A percentile compares a stretch with the other conserved stretches of the same genome.
These are phyloP conservation scores for Lactuca sativa DNA, from an alignment of 129 eudicot species.

Conservation along the genomic window DNA sequence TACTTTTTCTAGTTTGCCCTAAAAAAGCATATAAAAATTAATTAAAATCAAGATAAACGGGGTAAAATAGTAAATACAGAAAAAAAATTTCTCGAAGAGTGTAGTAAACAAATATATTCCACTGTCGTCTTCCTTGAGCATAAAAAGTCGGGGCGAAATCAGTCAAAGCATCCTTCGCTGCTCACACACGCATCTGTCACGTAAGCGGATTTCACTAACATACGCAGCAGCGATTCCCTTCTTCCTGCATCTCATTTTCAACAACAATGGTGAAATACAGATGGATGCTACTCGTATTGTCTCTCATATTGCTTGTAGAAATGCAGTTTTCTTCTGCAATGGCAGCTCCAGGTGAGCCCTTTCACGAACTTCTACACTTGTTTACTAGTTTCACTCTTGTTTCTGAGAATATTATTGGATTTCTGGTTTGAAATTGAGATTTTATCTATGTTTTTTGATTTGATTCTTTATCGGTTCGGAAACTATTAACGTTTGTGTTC, in stretches of 20 bases:
- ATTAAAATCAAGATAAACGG: neutral
- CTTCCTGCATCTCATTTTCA: slow-evolving; percentile 21
- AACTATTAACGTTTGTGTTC: slow-evolving; percentile 10
- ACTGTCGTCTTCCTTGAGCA: slow-evolving; percentile 26
- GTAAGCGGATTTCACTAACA: slow-evolving; percentile 20
- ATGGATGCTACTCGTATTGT: slow-evolving; percentile 23
- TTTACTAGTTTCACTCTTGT: slow-evolving; percentile 12
- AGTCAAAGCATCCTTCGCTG: slow-evolving; percentile 33
- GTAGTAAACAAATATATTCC: slow-evolving; percentile 12
- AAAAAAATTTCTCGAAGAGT: neutral
- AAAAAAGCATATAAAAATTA: neutral
- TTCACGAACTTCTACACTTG: neutral
- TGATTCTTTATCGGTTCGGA: slow-evolving; percentile 4
- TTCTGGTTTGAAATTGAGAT: slow-evolving; percentile 8
- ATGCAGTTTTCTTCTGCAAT: slow-evolving; percentile 44
- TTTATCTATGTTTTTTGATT: neutral
- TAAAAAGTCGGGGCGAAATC: slow-evolving; percentile 21
- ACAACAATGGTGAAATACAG: slow-evolving; percentile 34
- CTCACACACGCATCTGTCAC: slow-evolving; percentile 21
- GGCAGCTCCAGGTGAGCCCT: slow-evolving; percentile 45
- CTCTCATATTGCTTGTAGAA: slow-evolving; percentile 37
- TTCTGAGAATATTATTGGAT: slow-evolving; percentile 3
- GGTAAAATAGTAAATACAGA: slow-evolving; percentile 21
- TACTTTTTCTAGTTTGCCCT: neutral
- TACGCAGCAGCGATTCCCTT: slow-evolving; percentile 15